phyloP scores from a whole-genome alignment of 352 stramenopile genomes.

The Pythium sukuiense region DNA sequence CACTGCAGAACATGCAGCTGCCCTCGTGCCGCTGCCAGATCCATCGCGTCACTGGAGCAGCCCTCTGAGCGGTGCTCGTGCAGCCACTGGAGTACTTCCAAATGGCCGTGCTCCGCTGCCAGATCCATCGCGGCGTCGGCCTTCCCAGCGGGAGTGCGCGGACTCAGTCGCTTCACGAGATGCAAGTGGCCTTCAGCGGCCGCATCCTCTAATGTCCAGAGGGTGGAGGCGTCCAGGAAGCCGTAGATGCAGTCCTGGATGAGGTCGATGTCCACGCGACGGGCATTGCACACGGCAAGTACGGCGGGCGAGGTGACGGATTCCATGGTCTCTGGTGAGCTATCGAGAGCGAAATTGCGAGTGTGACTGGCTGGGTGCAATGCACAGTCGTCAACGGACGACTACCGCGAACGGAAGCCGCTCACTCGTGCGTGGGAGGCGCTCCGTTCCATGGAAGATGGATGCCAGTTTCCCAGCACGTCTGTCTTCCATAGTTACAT shows the following conservation, averaged over 20 bases:
- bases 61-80: constrained; percentile 22
- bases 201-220: constrained; percentile 25
- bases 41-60: constrained; percentile 22
- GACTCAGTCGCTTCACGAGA: constrained; percentile 23
- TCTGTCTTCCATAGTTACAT: background rate
- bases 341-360: constrained; percentile 1
- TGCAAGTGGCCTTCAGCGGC: constrained; percentile 18
- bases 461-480: background rate
- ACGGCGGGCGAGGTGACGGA: constrained; percentile 14
- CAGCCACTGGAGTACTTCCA: constrained; percentile 29
- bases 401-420: background rate
- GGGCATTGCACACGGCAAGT: constrained; percentile 17
- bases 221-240: constrained; percentile 17
- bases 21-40: constrained; percentile 16
- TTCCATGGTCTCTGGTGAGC: background rate
- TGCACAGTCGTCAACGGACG: background rate
- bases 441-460: background rate
- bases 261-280: constrained; percentile 19
- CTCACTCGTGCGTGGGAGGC: background rate
- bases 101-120: constrained; percentile 29
- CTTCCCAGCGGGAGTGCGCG: background rate
- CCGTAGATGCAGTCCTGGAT: constrained; percentile 21
- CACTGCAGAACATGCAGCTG: constrained; percentile 20
- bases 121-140: constrained; percentile 33
- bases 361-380: background rate